These are phyloP conservation scores for Jatropha curcas DNA, from an alignment of 345 rosid genomes.

Conservation along the genomic window DNA sequence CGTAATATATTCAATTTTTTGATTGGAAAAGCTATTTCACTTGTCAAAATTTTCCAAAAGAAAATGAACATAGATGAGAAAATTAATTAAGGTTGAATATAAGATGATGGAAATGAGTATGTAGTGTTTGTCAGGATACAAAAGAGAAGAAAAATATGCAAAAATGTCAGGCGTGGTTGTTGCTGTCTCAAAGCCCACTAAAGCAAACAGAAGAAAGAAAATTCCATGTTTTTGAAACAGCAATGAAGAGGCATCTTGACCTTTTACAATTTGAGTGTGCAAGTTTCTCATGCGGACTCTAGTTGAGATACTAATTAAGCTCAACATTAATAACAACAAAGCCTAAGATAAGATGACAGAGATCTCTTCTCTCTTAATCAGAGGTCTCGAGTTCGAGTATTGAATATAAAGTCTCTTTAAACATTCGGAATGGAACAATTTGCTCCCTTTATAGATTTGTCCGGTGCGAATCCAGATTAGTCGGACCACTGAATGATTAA, in stretches of 20 bases:
- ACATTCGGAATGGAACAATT: too few species aligned
- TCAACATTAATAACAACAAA: too few species aligned
- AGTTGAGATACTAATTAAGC: background rate
- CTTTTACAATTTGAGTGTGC: background rate
- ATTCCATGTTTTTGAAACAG: background rate
- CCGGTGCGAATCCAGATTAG: too few species aligned
- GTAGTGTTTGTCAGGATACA: background rate
- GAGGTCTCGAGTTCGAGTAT: too few species aligned
- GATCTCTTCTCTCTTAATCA: too few species aligned
- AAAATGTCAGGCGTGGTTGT: background rate
- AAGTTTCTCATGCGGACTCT: constrained; percentile 5
- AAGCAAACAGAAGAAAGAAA: background rate
- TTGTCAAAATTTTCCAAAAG: background rate
- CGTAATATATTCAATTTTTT: background rate
- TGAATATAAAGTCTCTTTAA: too few species aligned
- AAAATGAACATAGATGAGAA: background rate
- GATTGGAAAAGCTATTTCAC: background rate
- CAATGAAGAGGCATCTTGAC: constrained; percentile 34
- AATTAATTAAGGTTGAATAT: background rate
- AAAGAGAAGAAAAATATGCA: background rate
- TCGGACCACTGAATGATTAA: too few species aligned
- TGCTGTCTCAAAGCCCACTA: background rate
- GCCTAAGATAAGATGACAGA: too few species aligned
- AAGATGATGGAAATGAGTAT: background rate
- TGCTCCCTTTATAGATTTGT: too few species aligned